A percentile compares a stretch with the other conserved stretches of the same genome.
Evolutionary conservation across 2,329 filamentous ascomycete species (phyloP).

Genomic region (Emergomyces pasteurianus): DNA sequence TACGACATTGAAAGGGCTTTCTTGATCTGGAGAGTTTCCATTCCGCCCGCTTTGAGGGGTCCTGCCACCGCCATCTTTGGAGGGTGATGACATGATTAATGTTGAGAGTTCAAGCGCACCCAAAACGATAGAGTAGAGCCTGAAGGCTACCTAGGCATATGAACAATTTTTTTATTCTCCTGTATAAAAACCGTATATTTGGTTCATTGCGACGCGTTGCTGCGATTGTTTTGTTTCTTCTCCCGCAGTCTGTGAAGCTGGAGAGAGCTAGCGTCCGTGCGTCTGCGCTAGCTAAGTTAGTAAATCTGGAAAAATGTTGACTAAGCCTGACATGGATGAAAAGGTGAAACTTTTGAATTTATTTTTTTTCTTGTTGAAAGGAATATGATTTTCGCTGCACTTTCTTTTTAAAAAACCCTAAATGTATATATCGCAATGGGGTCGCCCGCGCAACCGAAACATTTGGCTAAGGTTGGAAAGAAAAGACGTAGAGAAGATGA

Average conservation of each 20-base stretch:
- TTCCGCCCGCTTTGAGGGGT: neutral
- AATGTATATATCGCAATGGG: neutral
- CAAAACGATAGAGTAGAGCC: neutral
- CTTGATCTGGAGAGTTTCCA: neutral
- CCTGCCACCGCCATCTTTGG: neutral
- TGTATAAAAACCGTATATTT: neutral
- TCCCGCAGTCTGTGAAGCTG: neutral
- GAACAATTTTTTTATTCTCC: neutral
- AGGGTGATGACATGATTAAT: neutral
- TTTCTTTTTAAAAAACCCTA: neutral
- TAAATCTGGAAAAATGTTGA: neutral
- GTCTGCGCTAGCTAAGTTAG: neutral
- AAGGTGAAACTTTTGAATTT: neutral
- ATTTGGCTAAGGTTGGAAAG: neutral
- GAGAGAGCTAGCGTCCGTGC: neutral
- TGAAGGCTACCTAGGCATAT: neutral
- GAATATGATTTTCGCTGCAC: neutral
- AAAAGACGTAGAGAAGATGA: conserved; percentile 14
- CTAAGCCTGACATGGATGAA: neutral
- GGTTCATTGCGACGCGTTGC: neutral
- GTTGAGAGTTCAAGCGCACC: neutral
- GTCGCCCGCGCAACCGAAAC: neutral
- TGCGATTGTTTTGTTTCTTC: neutral
- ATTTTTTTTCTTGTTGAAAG: no score
- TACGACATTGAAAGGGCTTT: conserved; percentile 6